Percentiles rank a stretch among this genome's conserved stretches.
phyloP scores from a whole-genome alignment of 106 monocot genomes.

The Chionographis japonica region DNA sequence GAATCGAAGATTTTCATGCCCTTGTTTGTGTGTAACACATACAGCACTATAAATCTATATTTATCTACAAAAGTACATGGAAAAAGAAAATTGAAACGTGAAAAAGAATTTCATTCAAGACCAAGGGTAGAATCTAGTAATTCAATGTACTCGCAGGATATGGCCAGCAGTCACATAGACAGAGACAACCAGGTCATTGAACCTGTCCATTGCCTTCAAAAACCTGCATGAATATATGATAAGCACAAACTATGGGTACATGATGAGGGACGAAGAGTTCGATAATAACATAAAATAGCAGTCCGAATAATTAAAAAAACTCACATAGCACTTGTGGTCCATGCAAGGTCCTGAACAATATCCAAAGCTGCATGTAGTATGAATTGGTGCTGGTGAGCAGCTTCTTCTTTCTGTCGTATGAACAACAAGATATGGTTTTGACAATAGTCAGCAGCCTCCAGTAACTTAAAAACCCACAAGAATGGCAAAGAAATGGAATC shows the following conservation, averaged over 20 bases:
- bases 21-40: no score
- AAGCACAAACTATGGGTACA: not conserved
- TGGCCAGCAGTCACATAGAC: constrained; percentile 99
- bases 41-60: no score
- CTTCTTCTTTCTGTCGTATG: constrained; percentile 77
- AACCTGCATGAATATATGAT: constrained; percentile 50
- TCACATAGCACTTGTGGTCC: constrained; percentile 98
- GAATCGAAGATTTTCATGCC: no score
- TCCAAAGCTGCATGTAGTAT: constrained; percentile 93
- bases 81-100: not conserved
- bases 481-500: no score
- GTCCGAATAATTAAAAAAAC: not conserved
- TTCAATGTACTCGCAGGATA: constrained; percentile 37
- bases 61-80: no score
- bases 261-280: not conserved
- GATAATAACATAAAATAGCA: not conserved
- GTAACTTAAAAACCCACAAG: no score
- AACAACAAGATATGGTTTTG: not conserved
- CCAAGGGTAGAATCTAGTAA: not conserved
- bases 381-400: constrained; percentile 87
- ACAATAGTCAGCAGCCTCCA: no score
- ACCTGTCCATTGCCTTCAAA: constrained; percentile 88
- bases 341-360: constrained; percentile 92
- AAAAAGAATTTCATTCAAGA: not conserved
- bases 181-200: constrained; percentile 91